phyloP scores from a whole-genome alignment of 176 grass and related monocot genomes.

The Themeda triandra region DNA sequence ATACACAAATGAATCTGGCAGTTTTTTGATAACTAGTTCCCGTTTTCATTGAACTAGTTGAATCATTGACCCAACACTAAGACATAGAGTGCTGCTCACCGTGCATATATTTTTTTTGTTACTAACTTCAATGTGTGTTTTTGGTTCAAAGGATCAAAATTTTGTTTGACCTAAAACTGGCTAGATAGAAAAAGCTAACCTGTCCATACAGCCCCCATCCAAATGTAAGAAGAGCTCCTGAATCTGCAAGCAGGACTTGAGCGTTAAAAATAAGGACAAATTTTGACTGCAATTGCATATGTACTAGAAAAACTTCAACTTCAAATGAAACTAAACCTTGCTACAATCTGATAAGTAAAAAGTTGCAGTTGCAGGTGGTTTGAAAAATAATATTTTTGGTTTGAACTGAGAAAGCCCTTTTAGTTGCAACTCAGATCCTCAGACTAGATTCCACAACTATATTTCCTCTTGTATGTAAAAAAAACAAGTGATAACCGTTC shows the following conservation, averaged over 20 bases:
- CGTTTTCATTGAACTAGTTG: not conserved
- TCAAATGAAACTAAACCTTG: not conserved
- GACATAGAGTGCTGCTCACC: not conserved
- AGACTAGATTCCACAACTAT: not conserved
- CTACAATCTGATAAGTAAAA: not conserved
- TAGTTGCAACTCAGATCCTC: not conserved
- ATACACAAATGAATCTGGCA: not conserved
- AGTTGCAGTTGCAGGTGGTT: not conserved
- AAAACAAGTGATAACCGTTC: not conserved
- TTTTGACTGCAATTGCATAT: not conserved
- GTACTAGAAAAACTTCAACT: not conserved
- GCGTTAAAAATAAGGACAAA: slow-evolving; percentile 1
- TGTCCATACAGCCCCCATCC: slow-evolving; percentile 98
- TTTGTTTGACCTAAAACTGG: not conserved
- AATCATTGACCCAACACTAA: not conserved
- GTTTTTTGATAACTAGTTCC: not conserved
- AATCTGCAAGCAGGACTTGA: slow-evolving; percentile 50
- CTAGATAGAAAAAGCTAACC: slow-evolving; percentile 44
- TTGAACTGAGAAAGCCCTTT: not conserved
- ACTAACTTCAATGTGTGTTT: not conserved
- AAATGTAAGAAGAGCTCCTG: slow-evolving; percentile 86
- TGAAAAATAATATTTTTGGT: not conserved
- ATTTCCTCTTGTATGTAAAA: not conserved
- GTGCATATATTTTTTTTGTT: not conserved
- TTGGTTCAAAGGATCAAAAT: not conserved